Base-by-base conservation (phyloP, 2,329 filamentous ascomycete species). In the Sclerotinia borealis region DNA sequence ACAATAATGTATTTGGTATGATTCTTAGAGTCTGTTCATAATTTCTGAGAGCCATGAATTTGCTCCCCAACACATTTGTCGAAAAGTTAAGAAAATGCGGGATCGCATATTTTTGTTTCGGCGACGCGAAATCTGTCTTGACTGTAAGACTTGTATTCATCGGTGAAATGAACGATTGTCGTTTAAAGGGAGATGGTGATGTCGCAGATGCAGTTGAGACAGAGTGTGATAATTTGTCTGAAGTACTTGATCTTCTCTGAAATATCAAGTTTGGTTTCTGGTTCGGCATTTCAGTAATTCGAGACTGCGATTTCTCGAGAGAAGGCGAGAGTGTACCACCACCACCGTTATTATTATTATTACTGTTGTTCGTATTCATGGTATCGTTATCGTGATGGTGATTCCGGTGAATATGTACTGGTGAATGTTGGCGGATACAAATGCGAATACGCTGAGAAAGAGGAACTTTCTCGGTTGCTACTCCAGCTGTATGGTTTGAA, bases 11-110 rank as follows among this genome's bases (percentile, higher is more conserved):
- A 29, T 54, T 54, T 13, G 66, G 61, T n/a, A 39, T 37, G 2
- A 41, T 36, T 43, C 58, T 41, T 17, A 64, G 27, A 3, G 37
- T 43, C 17, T 36, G 37, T n/a, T 67, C 66, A 47, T 66, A 58
- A n/a, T 49, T 59, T 45, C 39, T 50, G 2, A 67, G 34, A 27
- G 50, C 39, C 11, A 45, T 29, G n/a, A 67, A 67, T 61, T 66
- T 67, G 17, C 29, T 15, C 36, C n/a, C 34, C 27, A 63, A 31
- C 3, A 25, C 36, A 17, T 19, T 48, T 1, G 34, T 15, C 1
- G 60, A 56, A 9, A 41, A 27, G 41, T 29, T 58, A 19, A 63
- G 36, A 8, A 58, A 63, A 22, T 49, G 51, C 2, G 60, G 60
- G 25, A 58, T 29, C 1, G 11, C 13, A 39, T 22, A 5, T 17